phyloP scores from a whole-genome alignment of 2,329 filamentous ascomycete genomes.

The Rutstroemia sp. region DNA sequence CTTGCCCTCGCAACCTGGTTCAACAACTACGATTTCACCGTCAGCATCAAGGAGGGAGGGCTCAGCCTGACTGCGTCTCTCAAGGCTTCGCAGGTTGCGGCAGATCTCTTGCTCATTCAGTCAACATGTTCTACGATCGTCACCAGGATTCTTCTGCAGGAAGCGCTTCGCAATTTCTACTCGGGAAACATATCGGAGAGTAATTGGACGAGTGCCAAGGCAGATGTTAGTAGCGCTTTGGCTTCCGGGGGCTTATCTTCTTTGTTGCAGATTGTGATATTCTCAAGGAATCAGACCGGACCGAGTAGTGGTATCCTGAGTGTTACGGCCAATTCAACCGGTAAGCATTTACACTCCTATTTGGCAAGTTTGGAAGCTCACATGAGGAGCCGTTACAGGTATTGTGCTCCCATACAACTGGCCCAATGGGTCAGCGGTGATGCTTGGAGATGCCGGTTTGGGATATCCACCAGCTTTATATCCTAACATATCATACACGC shows the following conservation, averaged over 20 bases:
- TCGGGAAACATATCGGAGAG: slow-evolving; percentile 43
- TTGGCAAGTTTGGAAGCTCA: too few relatives aligned
- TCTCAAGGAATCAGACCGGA: slow-evolving; percentile 58
- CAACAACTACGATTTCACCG: slow-evolving; percentile 54
- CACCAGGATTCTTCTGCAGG: slow-evolving; percentile 55
- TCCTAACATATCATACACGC: slow-evolving; percentile 65
- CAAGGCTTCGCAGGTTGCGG: slow-evolving; percentile 74
- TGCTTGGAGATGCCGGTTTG: slow-evolving; percentile 48
- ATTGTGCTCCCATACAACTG: slow-evolving; percentile 55
- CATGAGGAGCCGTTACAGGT: slow-evolving; percentile 24
- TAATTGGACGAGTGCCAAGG: slow-evolving; percentile 53
- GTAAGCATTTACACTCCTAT: background rate
- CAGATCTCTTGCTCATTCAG: slow-evolving; percentile 72
- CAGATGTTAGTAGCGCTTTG: slow-evolving; percentile 68
- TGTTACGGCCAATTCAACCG: slow-evolving; percentile 44
- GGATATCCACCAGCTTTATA: slow-evolving; percentile 69
- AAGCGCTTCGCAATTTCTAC: slow-evolving; percentile 45
- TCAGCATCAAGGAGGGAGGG: slow-evolving; percentile 48
- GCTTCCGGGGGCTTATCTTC: slow-evolving; percentile 41
- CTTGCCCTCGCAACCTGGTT: slow-evolving; percentile 68
- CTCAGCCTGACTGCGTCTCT: slow-evolving; percentile 76
- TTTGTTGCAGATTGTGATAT: slow-evolving; percentile 67
- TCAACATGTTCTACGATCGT: slow-evolving; percentile 65
- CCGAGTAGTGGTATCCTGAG: slow-evolving; percentile 51
- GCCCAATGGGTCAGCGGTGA: slow-evolving; percentile 47